Conservation (phyloP, 2,329 filamentous ascomycete genomes). For the Colletotrichum acutatum region DNA sequence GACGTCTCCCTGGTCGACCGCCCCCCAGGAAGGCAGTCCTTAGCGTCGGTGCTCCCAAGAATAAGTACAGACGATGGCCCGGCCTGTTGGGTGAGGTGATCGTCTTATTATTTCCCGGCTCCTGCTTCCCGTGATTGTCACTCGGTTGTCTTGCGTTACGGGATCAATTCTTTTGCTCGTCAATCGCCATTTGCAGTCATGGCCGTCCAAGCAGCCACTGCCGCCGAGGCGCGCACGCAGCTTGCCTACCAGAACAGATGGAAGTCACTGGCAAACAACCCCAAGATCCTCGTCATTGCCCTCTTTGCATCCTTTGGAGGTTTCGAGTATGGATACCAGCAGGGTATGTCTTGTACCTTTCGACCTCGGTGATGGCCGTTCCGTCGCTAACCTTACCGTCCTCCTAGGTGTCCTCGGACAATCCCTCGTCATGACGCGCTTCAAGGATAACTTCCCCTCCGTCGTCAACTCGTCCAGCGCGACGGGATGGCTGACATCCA, state of each 20-base stretch:
- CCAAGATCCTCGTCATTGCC: conserved; percentile 51
- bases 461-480: conserved; percentile 57
- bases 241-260: conserved; percentile 38
- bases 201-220: conserved; percentile 20
- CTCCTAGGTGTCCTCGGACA: conserved; percentile 56
- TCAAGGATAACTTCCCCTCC: conserved; percentile 59
- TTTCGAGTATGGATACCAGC: conserved; percentile 65
- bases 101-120: not conserved
- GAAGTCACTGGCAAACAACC: conserved; percentile 46
- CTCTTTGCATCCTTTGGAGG: conserved; percentile 59
- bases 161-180: not conserved
- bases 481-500: conserved; percentile 62
- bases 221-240: conserved; percentile 29
- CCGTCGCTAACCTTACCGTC: not conserved
- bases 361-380: not conserved
- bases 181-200: not conserved
- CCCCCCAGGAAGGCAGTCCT: conserved; percentile 24
- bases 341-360: conserved; percentile 47
- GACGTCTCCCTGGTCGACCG: conserved; percentile 2
- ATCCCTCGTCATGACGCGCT: conserved; percentile 63
- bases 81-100: not conserved
- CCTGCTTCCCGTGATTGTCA: not conserved
- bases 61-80: conserved; percentile 27
- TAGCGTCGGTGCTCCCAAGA: conserved; percentile 16
- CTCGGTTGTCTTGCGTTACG: not conserved